These are phyloP conservation scores for Hypholoma sublateritium DNA, from an alignment of 768 basidiomycete species.

Conservation along the genomic window DNA sequence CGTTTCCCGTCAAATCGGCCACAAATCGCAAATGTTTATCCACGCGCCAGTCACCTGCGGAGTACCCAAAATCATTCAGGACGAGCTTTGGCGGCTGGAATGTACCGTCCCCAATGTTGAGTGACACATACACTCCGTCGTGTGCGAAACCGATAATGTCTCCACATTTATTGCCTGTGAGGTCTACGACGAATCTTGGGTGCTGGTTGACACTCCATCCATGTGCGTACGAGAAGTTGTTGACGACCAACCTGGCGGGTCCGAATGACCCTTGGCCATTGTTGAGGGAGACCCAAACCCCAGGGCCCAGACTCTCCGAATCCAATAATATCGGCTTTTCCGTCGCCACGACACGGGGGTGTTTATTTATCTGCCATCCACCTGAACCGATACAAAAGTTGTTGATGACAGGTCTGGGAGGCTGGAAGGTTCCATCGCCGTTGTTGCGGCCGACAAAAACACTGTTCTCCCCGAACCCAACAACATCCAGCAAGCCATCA, in stretches of 20 bases:
- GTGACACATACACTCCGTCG: slow-evolving; percentile 7
- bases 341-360: slow-evolving; percentile 15
- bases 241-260: neutral
- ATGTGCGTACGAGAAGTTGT: neutral
- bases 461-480: slow-evolving; percentile 1
- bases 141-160: slow-evolving; percentile 18
- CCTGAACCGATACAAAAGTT: slow-evolving; percentile 1
- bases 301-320: slow-evolving; percentile 12
- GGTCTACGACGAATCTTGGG: slow-evolving; percentile 5
- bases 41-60: neutral
- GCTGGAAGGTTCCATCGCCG: slow-evolving; percentile 4
- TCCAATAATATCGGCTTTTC: slow-evolving; percentile 12
- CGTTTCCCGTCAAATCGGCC: neutral
- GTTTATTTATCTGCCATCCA: slow-evolving; percentile 13
- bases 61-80: neutral
- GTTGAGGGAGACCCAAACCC: slow-evolving; percentile 14
- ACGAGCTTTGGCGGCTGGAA: neutral
- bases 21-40: neutral
- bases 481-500: neutral
- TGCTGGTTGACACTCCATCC: neutral
- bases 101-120: slow-evolving; percentile 11
- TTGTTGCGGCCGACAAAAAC: slow-evolving; percentile 1
- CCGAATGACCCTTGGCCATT: slow-evolving; percentile 4
- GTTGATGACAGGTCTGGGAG: neutral
- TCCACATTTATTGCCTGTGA: slow-evolving; percentile 7